Evolutionary conservation across 805 yeast genomes (phyloP).

Genomic region (Cyberlindnera samutprakarnensis): DNA sequence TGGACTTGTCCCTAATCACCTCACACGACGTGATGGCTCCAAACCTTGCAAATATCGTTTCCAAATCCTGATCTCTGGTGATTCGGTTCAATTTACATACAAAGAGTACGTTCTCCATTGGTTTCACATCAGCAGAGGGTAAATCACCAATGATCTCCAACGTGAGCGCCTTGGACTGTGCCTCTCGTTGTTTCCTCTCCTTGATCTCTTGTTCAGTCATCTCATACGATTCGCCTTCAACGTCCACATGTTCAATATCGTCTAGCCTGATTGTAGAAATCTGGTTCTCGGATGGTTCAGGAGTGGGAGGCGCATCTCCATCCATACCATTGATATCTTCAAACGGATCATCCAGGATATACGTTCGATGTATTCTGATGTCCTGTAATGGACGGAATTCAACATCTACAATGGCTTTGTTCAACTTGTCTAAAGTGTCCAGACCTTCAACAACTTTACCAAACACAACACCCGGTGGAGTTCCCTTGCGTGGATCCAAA

Average conservation of each 20-base stretch:
- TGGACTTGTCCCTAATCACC: slow-evolving; percentile 38
- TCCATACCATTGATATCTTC: slow-evolving; percentile 24
- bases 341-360: slow-evolving; percentile 49
- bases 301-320: slow-evolving; percentile 26
- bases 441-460: slow-evolving; percentile 49
- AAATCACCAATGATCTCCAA: slow-evolving; percentile 59
- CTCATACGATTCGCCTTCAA: slow-evolving; percentile 16
- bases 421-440: slow-evolving; percentile 37
- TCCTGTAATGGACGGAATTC: slow-evolving; percentile 36
- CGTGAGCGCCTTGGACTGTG: slow-evolving; percentile 50
- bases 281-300: slow-evolving; percentile 30
- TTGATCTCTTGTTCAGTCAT: slow-evolving; percentile 23
- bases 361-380: slow-evolving; percentile 43
- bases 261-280: slow-evolving; percentile 25
- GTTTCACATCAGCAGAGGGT: slow-evolving; percentile 48
- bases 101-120: slow-evolving; percentile 55
- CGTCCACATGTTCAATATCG: slow-evolving; percentile 15
- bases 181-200: slow-evolving; percentile 25
- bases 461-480: slow-evolving; percentile 27
- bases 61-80: slow-evolving; percentile 50
- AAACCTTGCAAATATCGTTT: slow-evolving; percentile 51
- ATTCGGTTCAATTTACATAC: slow-evolving; percentile 58
- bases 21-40: slow-evolving; percentile 48
- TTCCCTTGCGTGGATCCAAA: slow-evolving; percentile 12
- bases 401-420: slow-evolving; percentile 31